Evolutionary conservation across 2,329 filamentous ascomycete genomes (phyloP).

Genomic region (Macrophomina pseudophaseolina): DNA sequence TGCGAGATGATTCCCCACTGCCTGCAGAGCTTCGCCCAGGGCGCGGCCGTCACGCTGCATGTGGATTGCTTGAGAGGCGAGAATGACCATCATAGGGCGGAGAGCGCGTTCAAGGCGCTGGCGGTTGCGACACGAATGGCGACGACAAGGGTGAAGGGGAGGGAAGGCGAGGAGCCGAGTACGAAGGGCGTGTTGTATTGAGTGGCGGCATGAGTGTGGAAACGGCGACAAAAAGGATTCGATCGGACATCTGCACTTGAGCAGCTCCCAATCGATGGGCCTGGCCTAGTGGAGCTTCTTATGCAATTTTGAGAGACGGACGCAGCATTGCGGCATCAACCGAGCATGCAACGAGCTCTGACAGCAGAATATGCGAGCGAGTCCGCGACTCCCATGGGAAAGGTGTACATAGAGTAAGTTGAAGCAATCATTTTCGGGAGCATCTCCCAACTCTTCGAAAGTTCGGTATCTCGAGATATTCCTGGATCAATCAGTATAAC

Average conservation of each 20-base stretch:
- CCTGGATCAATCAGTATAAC: no score
- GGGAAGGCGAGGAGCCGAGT: conserved; percentile 91
- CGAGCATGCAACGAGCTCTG: no score
- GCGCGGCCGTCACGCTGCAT: conserved; percentile 88
- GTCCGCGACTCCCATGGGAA: not conserved
- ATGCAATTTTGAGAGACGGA: no score
- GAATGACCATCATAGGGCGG: conserved; percentile 95
- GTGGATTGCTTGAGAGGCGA: conserved; percentile 88
- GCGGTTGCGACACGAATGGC: conserved; percentile 84
- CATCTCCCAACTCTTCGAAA: not conserved
- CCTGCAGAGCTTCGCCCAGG: conserved; percentile 90
- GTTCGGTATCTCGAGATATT: no score
- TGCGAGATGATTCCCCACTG: conserved; percentile 98
- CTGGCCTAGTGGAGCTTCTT: no score
- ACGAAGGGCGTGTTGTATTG: conserved; percentile 85
- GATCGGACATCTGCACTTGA: no score
- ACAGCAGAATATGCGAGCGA: not conserved
- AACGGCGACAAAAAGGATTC: no score
- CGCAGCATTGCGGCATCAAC: no score
- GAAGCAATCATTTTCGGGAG: not conserved
- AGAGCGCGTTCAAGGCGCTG: conserved; percentile 96
- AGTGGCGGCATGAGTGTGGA: not conserved
- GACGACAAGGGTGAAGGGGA: conserved; percentile 73
- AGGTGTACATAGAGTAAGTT: not conserved
- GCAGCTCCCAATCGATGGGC: no score